Base-by-base conservation (phyloP, 1,284 basidiomycete genomes). In the Xerocomus nothofagi region DNA sequence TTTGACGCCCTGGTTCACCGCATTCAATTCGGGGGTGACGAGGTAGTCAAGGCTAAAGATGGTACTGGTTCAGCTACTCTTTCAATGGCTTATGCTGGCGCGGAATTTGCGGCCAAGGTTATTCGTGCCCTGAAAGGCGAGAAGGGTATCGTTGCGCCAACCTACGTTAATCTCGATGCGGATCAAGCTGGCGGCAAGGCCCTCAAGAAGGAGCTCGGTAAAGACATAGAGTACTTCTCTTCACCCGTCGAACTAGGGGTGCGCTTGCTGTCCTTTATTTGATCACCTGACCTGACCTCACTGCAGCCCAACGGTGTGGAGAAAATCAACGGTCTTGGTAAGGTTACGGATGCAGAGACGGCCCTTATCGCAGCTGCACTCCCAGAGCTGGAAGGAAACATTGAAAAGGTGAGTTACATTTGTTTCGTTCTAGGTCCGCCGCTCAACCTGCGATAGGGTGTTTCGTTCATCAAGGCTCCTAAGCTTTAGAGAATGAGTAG, bases 1-100 rank as follows among this genome's bases (percentile, higher is more conserved):
- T 24, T 57, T 61, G 80, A 84, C 44, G 75, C 78, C 21, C 78
- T 97, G 50, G 77, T 93, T 50, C 78, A 94, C 60, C 87, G 93
- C 60, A 96, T 98, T 69, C 96, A 98, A 74, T 98, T 92, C 66
- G 96, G 96, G 61, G 92, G 92, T 68, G 92, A 94, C 68, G 90
- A 94, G 76, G 91, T 93, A 61, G 92, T 94, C 69, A 84, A 93
- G 75, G 92, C 92, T 57, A 94, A 95, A 77, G 91, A 89, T 64
- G 91, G 92, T 60, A 80, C 88, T 36, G 91, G 92, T 39, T 86
- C 82, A 30, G 91, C 92, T 31, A 94, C 91, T 20, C 83, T 94
- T 57, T 91, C 88, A 27, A 94, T 94, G 91, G 91, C 90, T 46
- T 93, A 88, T 74, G 85, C 92, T 55, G 93, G 93, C 66, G 90